phyloP scores from a whole-genome alignment of 345 rosid genomes.

The Viola odorata region DNA sequence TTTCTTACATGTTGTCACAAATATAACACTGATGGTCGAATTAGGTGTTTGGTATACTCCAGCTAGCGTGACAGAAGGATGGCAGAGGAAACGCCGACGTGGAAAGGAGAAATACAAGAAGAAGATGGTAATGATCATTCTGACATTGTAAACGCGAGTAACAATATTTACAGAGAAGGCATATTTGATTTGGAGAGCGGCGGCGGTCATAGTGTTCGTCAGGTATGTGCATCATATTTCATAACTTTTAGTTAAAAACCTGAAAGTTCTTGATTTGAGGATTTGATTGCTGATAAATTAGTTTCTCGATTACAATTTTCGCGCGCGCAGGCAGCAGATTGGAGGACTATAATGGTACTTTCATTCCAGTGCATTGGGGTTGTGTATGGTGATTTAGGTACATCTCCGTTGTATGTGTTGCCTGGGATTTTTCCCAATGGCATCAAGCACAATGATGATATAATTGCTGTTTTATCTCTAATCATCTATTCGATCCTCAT shows the following conservation, averaged over 20 bases:
- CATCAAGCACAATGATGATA: constrained; percentile 16
- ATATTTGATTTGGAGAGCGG: neutral
- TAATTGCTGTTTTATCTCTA: constrained; percentile 23
- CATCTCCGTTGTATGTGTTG: constrained; percentile 27
- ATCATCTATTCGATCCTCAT: constrained; percentile 20
- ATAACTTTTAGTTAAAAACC: neutral
- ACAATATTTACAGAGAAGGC: neutral
- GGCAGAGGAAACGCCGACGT: too few species aligned
- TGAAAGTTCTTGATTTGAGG: neutral
- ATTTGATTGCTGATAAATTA: neutral
- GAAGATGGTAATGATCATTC: too few species aligned
- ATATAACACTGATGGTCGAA: too few species aligned
- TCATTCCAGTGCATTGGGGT: constrained; percentile 36
- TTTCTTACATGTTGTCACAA: too few species aligned
- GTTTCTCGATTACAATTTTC: too few species aligned
- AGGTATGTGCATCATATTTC: neutral
- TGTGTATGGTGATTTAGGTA: constrained; percentile 37
- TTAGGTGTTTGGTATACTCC: too few species aligned
- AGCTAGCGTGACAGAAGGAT: too few species aligned
- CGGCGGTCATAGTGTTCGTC: neutral
- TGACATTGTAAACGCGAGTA: too few species aligned
- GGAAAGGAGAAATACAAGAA: too few species aligned
- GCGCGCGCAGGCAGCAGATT: neutral
- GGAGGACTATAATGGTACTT: constrained; percentile 9
- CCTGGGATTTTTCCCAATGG: constrained; percentile 19